phyloP scores from a whole-genome alignment of 352 stramenopile genomes.

The Phytophthora parvispora region DNA sequence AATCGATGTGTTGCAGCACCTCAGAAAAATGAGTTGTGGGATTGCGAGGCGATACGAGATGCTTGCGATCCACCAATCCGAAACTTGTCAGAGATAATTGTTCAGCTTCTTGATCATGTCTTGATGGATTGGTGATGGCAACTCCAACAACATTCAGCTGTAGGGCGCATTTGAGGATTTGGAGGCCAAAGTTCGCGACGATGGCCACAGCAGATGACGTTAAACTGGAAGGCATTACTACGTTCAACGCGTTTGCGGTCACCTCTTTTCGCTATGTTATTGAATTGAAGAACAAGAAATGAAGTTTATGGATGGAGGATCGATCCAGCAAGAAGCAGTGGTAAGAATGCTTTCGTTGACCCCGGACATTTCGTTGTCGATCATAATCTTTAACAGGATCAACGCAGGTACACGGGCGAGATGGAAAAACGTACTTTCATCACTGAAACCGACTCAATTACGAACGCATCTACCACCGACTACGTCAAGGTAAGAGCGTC shows the following conservation, averaged over 20 bases:
- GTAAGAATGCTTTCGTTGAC: background rate
- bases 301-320: slow-evolving; percentile 1
- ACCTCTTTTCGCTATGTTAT: background rate
- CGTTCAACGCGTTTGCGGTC: background rate
- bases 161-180: too few species aligned
- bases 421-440: background rate
- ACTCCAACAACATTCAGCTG: too few species aligned
- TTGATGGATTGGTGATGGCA: too few species aligned
- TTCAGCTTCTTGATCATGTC: too few species aligned
- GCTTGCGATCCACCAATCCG: too few species aligned
- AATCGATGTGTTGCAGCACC: too few species aligned
- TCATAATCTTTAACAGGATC: too few species aligned
- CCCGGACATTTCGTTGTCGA: background rate
- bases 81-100: too few species aligned
- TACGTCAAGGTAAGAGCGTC: background rate
- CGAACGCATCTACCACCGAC: background rate
- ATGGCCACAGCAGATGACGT: background rate
- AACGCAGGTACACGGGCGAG: background rate
- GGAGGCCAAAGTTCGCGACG: background rate
- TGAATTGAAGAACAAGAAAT: background rate
- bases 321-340: background rate
- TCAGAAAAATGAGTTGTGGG: too few species aligned
- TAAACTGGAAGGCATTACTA: background rate
- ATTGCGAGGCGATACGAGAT: too few species aligned
- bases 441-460: background rate